These are phyloP conservation scores for Pyrenochaeta sp. DNA, from an alignment of 2,329 filamentous ascomycete genomes.

Conservation along the genomic window DNA sequence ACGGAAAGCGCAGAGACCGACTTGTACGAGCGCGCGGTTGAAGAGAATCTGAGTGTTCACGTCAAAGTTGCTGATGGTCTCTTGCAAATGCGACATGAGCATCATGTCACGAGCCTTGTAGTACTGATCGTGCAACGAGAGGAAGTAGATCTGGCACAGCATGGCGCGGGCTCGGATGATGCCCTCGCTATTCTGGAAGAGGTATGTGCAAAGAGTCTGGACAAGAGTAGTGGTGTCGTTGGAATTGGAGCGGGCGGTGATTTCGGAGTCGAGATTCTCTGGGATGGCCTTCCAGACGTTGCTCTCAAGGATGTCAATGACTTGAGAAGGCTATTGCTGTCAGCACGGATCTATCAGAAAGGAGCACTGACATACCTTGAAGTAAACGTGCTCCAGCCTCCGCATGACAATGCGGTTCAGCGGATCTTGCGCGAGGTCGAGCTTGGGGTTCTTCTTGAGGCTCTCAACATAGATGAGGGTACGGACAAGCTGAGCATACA, in stretches of 20 bases:
- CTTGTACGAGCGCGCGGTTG: slow-evolving; percentile 97
- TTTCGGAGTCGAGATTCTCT: slow-evolving; percentile 72
- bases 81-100: slow-evolving; percentile 98
- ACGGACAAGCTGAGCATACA: slow-evolving; percentile 93
- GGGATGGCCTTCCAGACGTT: slow-evolving; percentile 88
- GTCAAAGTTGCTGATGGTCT: slow-evolving; percentile 96
- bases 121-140: slow-evolving; percentile 96
- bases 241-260: slow-evolving; percentile 75
- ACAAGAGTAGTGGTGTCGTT: slow-evolving; percentile 78
- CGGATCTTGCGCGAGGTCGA: slow-evolving; percentile 82
- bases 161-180: slow-evolving; percentile 96
- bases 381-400: slow-evolving; percentile 96
- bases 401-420: slow-evolving; percentile 94
- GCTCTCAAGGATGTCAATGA: slow-evolving; percentile 92
- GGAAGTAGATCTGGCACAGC: slow-evolving; percentile 98
- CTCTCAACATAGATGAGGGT: slow-evolving; percentile 87
- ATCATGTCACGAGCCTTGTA: slow-evolving; percentile 98
- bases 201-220: slow-evolving; percentile 88
- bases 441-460: slow-evolving; percentile 72
- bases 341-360: slow-evolving; percentile 19
- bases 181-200: slow-evolving; percentile 92
- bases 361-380: slow-evolving; percentile 70
- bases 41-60: slow-evolving; percentile 97
- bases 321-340: slow-evolving; percentile 75
- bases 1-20: slow-evolving; percentile 97